Base-by-base conservation (phyloP, 1,284 basidiomycete genomes). In the Microbotryum violaceum region DNA sequence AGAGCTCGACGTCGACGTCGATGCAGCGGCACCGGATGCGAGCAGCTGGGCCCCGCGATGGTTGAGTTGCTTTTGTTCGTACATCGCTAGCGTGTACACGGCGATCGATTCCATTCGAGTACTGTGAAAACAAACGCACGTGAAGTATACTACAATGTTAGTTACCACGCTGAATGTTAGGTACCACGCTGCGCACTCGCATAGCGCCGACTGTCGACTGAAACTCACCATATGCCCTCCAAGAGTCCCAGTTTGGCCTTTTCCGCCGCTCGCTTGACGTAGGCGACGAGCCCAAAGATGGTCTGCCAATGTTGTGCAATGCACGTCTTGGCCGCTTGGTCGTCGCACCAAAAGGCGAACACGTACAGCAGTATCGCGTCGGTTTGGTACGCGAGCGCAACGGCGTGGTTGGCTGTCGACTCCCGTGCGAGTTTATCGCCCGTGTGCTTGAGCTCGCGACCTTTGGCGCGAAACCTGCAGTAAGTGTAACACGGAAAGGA, bases 321-420 rank as follows among this genome's bases (percentile, higher is more conserved):
- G 54, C 65, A 68, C 18, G 49, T 56, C 23, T 55, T 57, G 6
- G 57, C 60, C 4, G 69, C 70, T 44, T 75, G 73, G 52, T 81
- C 80, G 51, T 79, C 78, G 63, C 77, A 76, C 72, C 76, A 80
- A 67, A 79, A 79, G 25, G 77, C 72, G 64, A 78, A 79, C 20
- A 77, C 73, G 71, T 77, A 81, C 7, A 80, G 73, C 6, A 80
- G 70, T 31, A 78, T 72, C 18, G 79, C 76, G 62, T 81, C 80
- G 33, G 78, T 77, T 55, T 78, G 75, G 64, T 76, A 74, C 16
- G 78, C 69, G 0, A 77, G 67, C 7, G 76, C 76, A 29, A 76
- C 69, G 4, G 77, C 27, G 27, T 45, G 21, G 6, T 55, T 44
- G 8, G 57, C n/a, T 0, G 58, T 25, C 27, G 62, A 58, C 45